Base-by-base conservation (phyloP, 1,139 yeast genomes). In the Yamadazyma dendronema region DNA sequence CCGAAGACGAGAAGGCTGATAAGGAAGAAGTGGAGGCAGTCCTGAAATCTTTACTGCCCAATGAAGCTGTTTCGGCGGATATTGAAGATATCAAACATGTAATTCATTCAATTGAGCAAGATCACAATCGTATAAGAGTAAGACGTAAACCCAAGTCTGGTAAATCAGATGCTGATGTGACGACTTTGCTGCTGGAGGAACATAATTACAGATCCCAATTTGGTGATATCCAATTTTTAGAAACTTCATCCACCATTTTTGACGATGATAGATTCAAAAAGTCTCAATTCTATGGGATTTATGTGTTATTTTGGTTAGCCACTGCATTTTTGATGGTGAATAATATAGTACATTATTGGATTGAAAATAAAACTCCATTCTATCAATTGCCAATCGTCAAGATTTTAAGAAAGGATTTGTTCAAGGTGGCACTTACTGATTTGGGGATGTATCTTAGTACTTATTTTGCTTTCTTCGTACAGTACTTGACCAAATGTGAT, bases 361-460 rank as follows among this genome's bases (percentile, higher is more conserved):
- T 57, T 47, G 62, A 59, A 10, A 33, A 40, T 13, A 46, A 47
- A 2, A 47, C 43, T n/a, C 48, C 57, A 7, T 43, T 67, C 23
- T 52, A 65, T 31, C 65, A 77, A 19, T 71, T 79, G 33, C 76
- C 79, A 22, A 73, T 86, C 22, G 59, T 81, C 27, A 44, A 49
- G 25, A 62, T 77, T 8, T 62, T 88, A 59, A 51, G 65, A 5
- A 66, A 69, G 23, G 90, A 86, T 47, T 37, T 87, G 15, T 45
- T 75, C 41, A 73, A 74, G 46, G 81, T 88, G 21, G 95, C 79
- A 0, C 46, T 82, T 16, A 79, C 86, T 1, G 96, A 88, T 56
- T 58, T 80, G 29, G 57, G 57, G 30, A 84, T 88, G 92, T 88
- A 87, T 53, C 48, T 81, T 22, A 53, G 77, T 13, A 74, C 77